Conservation (phyloP, 768 basidiomycete genomes). For the Boletus rubescentipes region DNA sequence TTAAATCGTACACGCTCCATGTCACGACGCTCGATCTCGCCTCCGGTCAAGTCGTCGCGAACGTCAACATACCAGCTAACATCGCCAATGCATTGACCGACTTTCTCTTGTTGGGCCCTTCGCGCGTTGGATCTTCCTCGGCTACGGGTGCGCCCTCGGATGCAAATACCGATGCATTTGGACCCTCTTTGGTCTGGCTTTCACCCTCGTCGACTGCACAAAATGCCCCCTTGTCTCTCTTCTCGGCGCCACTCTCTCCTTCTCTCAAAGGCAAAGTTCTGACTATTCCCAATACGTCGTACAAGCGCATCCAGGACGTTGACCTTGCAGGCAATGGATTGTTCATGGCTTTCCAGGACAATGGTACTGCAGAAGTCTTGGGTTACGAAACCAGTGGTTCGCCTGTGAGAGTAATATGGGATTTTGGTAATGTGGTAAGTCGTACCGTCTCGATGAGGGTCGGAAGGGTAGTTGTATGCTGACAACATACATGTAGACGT, state of each 20-base stretch:
- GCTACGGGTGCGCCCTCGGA: neutral
- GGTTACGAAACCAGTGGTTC: conserved; percentile 41
- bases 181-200: conserved; percentile 37
- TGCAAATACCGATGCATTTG: neutral
- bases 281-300: conserved; percentile 43
- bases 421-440: conserved; percentile 56
- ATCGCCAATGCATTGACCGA: conserved; percentile 37
- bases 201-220: conserved; percentile 19
- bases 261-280: conserved; percentile 48
- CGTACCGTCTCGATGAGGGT: neutral
- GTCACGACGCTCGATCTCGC: conserved; percentile 57
- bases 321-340: conserved; percentile 55
- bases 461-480: neutral
- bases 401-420: conserved; percentile 45
- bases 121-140: conserved; percentile 2
- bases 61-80: conserved; percentile 53
- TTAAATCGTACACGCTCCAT: conserved; percentile 61
- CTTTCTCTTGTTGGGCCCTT: conserved; percentile 36
- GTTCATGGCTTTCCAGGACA: conserved; percentile 56
- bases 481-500: conserved; percentile 32
- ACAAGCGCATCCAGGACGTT: conserved; percentile 58
- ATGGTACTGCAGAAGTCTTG: conserved; percentile 59
- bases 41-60: conserved; percentile 52
- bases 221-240: conserved; percentile 15
- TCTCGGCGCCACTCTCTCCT: conserved; percentile 47